Evolutionary conservation across 495 filamentous ascomycete species (phyloP).

Genomic region (Lepraria neglecta): DNA sequence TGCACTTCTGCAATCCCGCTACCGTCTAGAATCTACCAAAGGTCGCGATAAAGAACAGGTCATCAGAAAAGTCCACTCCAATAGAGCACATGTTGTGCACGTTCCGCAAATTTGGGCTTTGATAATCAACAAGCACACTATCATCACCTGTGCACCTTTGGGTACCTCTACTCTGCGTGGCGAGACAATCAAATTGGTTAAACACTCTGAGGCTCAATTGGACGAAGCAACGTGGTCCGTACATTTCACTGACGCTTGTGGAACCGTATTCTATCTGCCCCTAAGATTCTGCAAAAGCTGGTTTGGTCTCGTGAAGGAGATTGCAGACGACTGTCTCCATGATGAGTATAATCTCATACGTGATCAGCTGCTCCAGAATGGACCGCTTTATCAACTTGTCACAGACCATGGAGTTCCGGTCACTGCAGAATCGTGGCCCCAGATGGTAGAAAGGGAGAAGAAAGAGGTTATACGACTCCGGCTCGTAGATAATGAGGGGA

Average conservation of each 20-base stretch:
- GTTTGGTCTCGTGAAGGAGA: constrained; percentile 15
- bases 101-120: constrained; percentile 14
- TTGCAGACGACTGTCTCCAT: constrained; percentile 9
- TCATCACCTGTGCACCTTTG: constrained; percentile 11
- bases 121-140: constrained; percentile 14
- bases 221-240: constrained; percentile 16
- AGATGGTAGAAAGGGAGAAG: constrained; percentile 4
- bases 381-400: constrained; percentile 10
- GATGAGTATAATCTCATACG: constrained; percentile 11
- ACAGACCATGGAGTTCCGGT: neutral
- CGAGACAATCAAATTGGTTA: constrained; percentile 7
- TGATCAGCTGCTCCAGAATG: constrained; percentile 10
- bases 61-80: constrained; percentile 2
- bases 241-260: constrained; percentile 11
- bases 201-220: constrained; percentile 8
- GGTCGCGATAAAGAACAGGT: constrained; percentile 13
- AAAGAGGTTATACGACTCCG: constrained; percentile 11
- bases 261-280: constrained; percentile 12
- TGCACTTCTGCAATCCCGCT: constrained; percentile 13
- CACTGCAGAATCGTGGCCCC: constrained; percentile 13
- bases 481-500: constrained; percentile 9
- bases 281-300: constrained; percentile 15
- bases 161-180: constrained; percentile 3
- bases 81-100: constrained; percentile 8
- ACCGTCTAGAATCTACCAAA: constrained; percentile 14